Evolutionary conservation across 2,329 filamentous ascomycete species (phyloP).

Genomic region (Aaosphaeria arxii): DNA sequence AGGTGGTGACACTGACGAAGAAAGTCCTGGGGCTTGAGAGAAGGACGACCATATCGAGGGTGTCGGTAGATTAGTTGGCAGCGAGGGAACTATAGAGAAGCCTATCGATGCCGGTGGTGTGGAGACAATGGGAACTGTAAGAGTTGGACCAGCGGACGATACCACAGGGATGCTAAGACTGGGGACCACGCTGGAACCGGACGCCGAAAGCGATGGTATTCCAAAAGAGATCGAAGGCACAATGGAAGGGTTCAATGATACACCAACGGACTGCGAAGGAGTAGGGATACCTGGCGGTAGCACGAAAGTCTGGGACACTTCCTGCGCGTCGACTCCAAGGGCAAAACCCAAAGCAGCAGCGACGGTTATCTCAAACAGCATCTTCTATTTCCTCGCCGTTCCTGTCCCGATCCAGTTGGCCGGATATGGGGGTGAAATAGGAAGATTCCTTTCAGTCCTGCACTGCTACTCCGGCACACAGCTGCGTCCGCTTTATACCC

Average conservation of each 20-base stretch:
- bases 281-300: conserved; percentile 5
- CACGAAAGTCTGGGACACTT: background rate
- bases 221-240: conserved; percentile 1
- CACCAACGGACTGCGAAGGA: conserved; percentile 1
- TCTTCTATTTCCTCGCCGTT: too few species aligned
- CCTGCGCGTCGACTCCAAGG: conserved; percentile 1
- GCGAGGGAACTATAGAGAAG: background rate
- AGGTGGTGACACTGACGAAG: background rate
- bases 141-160: background rate
- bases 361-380: too few species aligned
- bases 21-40: background rate
- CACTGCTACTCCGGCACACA: too few species aligned
- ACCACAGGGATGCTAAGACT: background rate
- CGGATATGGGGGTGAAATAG: too few species aligned
- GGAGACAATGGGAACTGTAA: background rate
- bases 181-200: background rate
- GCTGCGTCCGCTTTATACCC: background rate
- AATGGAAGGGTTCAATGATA: background rate
- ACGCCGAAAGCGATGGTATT: background rate
- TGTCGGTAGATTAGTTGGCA: background rate
- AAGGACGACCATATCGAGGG: background rate
- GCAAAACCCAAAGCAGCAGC: conserved; percentile 1
- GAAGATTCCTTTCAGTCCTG: too few species aligned
- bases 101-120: conserved; percentile 1
- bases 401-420: too few species aligned